phyloP scores from a whole-genome alignment of 345 rosid species.

The Geranium brycei region DNA sequence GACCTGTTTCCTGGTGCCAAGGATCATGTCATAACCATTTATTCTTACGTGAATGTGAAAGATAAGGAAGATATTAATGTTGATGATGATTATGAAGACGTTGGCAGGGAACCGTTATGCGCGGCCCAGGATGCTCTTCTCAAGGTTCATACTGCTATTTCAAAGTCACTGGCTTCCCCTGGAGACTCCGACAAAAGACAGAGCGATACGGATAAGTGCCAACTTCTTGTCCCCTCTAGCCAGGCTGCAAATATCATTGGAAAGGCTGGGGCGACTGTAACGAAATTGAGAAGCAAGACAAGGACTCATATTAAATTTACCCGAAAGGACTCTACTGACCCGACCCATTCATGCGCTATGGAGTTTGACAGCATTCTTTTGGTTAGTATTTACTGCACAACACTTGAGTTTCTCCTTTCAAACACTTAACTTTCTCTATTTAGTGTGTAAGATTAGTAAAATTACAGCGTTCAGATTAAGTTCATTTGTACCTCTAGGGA shows the following conservation, averaged over 20 bases:
- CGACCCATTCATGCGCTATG: constrained; percentile 84
- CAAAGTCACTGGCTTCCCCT: constrained; percentile 36
- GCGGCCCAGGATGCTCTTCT: constrained; percentile 87
- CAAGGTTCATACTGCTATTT: constrained; percentile 56
- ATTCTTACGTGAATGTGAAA: constrained; percentile 37
- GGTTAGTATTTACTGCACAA: constrained; percentile 29
- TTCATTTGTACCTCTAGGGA: no score
- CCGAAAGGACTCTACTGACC: constrained; percentile 69
- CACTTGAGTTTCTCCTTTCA: background rate
- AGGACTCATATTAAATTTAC: constrained; percentile 51
- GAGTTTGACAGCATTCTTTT: constrained; percentile 69
- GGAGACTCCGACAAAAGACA: constrained; percentile 42
- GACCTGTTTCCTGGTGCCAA: constrained; percentile 72
- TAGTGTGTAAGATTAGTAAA: no score
- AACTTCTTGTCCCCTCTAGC: constrained; percentile 76
- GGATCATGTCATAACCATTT: constrained; percentile 66
- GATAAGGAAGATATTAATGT: constrained; percentile 55
- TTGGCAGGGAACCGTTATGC: constrained; percentile 46
- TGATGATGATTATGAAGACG: constrained; percentile 33
- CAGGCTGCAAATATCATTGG: constrained; percentile 92
- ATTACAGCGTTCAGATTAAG: no score
- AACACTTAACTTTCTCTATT: background rate
- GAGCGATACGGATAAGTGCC: constrained; percentile 58
- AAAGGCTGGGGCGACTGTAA: constrained; percentile 66
- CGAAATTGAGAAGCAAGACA: constrained; percentile 65